phyloP scores from a whole-genome alignment of 176 grass and related monocot species.

The Bromus sterilis region DNA sequence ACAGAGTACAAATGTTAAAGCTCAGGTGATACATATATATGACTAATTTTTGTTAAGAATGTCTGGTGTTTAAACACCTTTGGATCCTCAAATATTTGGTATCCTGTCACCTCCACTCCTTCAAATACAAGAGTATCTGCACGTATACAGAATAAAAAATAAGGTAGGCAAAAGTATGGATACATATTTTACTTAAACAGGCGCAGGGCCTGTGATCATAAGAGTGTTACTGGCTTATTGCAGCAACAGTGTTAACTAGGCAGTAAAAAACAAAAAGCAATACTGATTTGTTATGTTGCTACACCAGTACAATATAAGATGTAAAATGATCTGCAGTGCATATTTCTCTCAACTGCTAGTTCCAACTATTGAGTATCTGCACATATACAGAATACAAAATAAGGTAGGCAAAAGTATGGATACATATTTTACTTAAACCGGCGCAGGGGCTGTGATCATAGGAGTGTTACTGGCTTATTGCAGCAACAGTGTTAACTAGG shows the following conservation, averaged over 20 bases:
- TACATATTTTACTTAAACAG: background rate
- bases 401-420: background rate
- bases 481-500: background rate
- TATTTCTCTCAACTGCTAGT: background rate
- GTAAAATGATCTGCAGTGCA: background rate
- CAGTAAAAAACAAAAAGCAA: background rate
- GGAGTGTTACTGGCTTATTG: background rate
- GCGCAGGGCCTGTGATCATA: background rate
- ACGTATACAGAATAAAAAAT: slow-evolving; percentile 11
- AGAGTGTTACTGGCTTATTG: background rate
- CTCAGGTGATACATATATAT: background rate
- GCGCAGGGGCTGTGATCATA: background rate
- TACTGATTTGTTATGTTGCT: background rate
- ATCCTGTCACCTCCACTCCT: slow-evolving; percentile 97
- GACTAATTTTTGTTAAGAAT: background rate
- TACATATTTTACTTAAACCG: background rate
- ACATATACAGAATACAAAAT: slow-evolving; percentile 6
- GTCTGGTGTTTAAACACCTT: slow-evolving; percentile 32
- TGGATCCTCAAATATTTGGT: slow-evolving; percentile 73
- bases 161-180: background rate
- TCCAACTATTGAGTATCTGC: slow-evolving; percentile 47
- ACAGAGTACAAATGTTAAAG: background rate
- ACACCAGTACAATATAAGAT: background rate
- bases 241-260: background rate
- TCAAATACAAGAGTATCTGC: slow-evolving; percentile 88